Conservation (phyloP, 2,329 filamentous ascomycete genomes). For the Cadophora sp. region DNA sequence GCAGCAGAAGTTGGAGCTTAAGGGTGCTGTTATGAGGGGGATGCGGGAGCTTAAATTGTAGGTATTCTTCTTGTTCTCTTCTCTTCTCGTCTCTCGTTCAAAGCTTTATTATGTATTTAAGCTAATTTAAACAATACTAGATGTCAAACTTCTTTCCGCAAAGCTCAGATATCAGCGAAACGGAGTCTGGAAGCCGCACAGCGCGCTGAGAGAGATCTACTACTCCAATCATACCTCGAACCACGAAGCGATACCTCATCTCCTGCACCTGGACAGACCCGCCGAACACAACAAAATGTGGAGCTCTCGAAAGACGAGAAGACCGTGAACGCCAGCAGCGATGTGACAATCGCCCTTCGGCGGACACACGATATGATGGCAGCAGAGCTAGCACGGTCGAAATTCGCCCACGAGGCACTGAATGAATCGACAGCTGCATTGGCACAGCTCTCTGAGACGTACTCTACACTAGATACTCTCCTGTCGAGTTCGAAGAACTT, state of each 20-base stretch:
- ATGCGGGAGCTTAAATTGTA: conserved; percentile 76
- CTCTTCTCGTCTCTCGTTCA: neutral
- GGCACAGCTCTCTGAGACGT: conserved; percentile 80
- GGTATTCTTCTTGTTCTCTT: conserved; percentile 24
- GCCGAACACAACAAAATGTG: conserved; percentile 28
- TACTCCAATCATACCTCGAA: conserved; percentile 70
- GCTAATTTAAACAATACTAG: conserved; percentile 25
- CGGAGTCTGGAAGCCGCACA: conserved; percentile 76
- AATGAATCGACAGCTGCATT: conserved; percentile 84
- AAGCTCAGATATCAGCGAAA: conserved; percentile 81
- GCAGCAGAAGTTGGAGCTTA: conserved; percentile 69
- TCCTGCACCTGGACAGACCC: conserved; percentile 20
- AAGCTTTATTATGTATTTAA: neutral
- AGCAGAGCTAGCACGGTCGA: conserved; percentile 81
- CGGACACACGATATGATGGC: conserved; percentile 88
- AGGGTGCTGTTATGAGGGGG: conserved; percentile 70
- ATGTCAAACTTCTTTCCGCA: conserved; percentile 69
- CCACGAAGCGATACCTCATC: conserved; percentile 43
- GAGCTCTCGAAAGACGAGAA: conserved; percentile 68
- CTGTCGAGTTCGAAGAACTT: conserved; percentile 77
- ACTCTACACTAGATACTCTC: conserved; percentile 79
- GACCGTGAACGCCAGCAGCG: conserved; percentile 75
- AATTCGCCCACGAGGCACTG: conserved; percentile 89
- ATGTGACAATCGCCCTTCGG: conserved; percentile 84
- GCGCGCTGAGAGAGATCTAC: conserved; percentile 75